phyloP scores from a whole-genome alignment of 108 stramenopile species.

The Cyclotella choctawhatcheeana region DNA sequence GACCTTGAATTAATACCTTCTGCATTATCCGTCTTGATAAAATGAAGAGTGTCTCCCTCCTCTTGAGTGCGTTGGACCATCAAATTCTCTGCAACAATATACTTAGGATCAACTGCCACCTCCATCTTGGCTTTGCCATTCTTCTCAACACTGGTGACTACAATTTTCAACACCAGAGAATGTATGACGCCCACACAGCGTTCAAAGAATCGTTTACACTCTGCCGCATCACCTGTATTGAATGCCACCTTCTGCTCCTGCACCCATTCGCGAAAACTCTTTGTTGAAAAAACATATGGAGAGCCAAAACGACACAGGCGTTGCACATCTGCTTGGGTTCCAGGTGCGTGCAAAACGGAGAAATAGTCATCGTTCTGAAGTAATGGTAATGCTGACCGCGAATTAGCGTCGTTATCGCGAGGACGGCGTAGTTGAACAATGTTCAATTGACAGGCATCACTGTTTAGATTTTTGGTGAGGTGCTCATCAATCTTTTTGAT shows the following conservation, averaged over 20 bases:
- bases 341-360: not conserved
- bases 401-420: not conserved
- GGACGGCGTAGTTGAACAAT: not conserved
- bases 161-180: constrained; percentile 4
- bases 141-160: not conserved
- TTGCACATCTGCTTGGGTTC: not conserved
- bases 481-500: not conserved
- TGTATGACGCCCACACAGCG: not conserved
- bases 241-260: not conserved
- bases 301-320: not conserved
- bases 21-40: not conserved
- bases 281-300: not conserved
- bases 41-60: not conserved
- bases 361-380: not conserved
- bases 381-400: too few relatives aligned
- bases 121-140: constrained; percentile 2
- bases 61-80: not conserved
- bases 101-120: not conserved
- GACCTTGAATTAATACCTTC: too few relatives aligned
- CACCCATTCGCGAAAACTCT: not conserved
- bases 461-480: not conserved
- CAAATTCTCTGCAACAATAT: not conserved
- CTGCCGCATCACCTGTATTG: not conserved
- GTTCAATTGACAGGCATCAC: not conserved
- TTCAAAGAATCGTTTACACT: constrained; percentile 3